A percentile compares a stretch with the other conserved stretches of the same genome.
Conservation (phyloP, 345 rosid genomes). For the Pistacia atlantica region DNA sequence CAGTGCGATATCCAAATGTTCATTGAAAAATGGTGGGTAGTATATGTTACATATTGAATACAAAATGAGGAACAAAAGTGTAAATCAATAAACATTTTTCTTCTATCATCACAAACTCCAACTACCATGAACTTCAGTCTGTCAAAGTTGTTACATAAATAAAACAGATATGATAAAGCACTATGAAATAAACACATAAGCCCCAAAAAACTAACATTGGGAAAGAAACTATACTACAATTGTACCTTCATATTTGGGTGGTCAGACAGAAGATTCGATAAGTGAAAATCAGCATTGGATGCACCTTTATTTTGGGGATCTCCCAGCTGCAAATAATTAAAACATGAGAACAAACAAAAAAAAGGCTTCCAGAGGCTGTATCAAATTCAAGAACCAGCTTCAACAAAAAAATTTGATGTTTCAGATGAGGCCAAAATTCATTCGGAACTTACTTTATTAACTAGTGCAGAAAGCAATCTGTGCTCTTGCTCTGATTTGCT, state of each 20-base stretch:
- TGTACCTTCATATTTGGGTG: conserved; percentile 98
- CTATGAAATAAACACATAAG: neutral
- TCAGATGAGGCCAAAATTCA: conserved; percentile 9
- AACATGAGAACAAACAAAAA: conserved; percentile 20
- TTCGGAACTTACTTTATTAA: conserved; percentile 72
- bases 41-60: neutral
- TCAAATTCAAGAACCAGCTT: neutral
- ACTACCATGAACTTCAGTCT: conserved; percentile 1
- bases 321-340: conserved; percentile 64
- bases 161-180: neutral
- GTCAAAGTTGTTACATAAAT: neutral
- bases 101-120: neutral
- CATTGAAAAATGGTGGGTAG: neutral
- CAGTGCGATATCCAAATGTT: neutral
- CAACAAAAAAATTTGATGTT: neutral
- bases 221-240: conserved; percentile 3
- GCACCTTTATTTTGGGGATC: conserved; percentile 97
- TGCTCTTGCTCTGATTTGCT: conserved; percentile 96
- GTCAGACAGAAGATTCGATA: conserved; percentile 84
- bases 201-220: neutral
- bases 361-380: conserved; percentile 1
- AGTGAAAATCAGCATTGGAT: conserved; percentile 91
- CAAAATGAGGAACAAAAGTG: neutral
- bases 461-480: conserved; percentile 74
- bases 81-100: neutral